Conservation (phyloP, 768 basidiomycete species). For the Agaricus subrufescens region DNA sequence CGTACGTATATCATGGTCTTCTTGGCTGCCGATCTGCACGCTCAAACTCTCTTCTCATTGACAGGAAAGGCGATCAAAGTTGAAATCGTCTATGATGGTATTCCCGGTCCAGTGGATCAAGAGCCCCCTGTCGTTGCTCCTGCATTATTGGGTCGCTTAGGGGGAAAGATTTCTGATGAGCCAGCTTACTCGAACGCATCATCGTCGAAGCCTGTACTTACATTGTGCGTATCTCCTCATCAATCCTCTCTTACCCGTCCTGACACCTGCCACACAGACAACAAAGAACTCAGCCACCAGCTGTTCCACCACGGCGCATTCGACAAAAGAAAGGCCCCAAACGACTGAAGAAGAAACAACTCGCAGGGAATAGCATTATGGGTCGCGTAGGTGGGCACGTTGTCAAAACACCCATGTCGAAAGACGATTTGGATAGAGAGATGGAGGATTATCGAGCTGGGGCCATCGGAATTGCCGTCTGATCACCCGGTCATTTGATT, state of each 20-base stretch:
- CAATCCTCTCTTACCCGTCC: neutral
- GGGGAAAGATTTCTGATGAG: conserved; percentile 6
- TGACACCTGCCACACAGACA: neutral
- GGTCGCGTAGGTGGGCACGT: neutral
- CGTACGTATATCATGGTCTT: conserved; percentile 30
- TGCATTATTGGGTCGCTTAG: conserved; percentile 8
- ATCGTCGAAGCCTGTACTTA: neutral
- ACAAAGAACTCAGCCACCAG: conserved; percentile 10
- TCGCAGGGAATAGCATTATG: neutral
- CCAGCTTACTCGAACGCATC: neutral
- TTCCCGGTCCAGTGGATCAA: conserved; percentile 17
- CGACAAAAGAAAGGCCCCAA: conserved; percentile 71
- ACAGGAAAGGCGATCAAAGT: conserved; percentile 65
- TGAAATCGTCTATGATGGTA: conserved; percentile 53
- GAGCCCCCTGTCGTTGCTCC: neutral
- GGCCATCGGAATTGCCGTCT: conserved; percentile 4
- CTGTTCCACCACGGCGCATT: conserved; percentile 31
- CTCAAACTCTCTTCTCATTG: neutral
- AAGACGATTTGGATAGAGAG: conserved; percentile 67
- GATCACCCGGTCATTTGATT: neutral
- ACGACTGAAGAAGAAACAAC: conserved; percentile 53
- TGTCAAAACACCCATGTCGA: conserved; percentile 24
- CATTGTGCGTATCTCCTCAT: conserved; percentile 2
- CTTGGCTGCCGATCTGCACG: neutral
- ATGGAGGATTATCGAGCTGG: conserved; percentile 74